Evolutionary conservation across 345 rosid genomes (phyloP).

Genomic region (Chamaenerion angustifolium): DNA sequence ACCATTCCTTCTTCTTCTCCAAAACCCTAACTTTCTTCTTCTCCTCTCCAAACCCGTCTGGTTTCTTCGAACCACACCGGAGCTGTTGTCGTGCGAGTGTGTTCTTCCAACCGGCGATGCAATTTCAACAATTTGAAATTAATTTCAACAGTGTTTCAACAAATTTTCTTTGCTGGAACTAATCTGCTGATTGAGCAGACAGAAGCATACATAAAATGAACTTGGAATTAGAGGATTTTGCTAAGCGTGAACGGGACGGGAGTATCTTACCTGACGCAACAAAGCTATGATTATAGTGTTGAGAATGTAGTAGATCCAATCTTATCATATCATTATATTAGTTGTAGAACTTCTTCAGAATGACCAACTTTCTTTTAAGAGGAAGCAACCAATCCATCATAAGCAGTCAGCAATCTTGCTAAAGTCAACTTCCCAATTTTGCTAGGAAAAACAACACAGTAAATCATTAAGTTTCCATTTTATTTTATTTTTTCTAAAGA

Average conservation of each 20-base stretch:
- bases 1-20: too few species aligned
- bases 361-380: constrained; percentile 20
- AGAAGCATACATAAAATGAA: background rate
- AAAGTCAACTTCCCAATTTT: constrained; percentile 91
- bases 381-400: constrained; percentile 25
- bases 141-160: constrained; percentile 40
- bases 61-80: too few species aligned
- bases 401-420: constrained; percentile 73
- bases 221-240: background rate
- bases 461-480: background rate
- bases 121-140: too few species aligned
- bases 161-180: constrained; percentile 38
- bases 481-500: background rate
- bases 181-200: constrained; percentile 34
- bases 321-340: constrained; percentile 52
- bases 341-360: constrained; percentile 49
- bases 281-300: constrained; percentile 61
- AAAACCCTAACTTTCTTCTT: too few species aligned
- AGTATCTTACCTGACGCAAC: constrained; percentile 36
- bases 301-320: constrained; percentile 53
- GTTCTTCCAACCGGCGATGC: too few species aligned
- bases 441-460: constrained; percentile 22
- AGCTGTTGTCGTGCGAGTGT: too few species aligned
- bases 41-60: too few species aligned
- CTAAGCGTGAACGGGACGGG: background rate